Evolutionary conservation across 2,329 filamentous ascomycete genomes (phyloP).

Genomic region (Trichoderma atroviride): DNA sequence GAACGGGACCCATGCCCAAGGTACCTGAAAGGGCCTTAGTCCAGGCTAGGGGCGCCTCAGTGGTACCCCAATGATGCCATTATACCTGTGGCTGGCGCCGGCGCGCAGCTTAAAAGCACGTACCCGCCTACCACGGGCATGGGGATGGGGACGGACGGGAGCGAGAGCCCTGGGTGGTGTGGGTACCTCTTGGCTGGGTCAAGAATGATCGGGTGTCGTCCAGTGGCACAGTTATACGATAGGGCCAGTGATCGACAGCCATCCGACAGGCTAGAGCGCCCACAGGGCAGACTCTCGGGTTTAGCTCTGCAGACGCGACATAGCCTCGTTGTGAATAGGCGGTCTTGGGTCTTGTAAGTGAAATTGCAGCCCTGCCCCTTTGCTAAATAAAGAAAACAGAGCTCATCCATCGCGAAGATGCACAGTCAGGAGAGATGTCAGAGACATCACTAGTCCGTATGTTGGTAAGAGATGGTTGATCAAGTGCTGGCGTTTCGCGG

Average conservation of each 20-base stretch:
- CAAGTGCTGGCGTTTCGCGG: not conserved
- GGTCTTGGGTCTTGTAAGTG: not conserved
- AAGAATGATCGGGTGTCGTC: not conserved
- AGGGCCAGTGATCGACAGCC: constrained; percentile 26
- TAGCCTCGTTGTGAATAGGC: constrained; percentile 26
- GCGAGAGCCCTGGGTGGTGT: not conserved
- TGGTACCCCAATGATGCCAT: not conserved
- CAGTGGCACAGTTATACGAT: constrained; percentile 17
- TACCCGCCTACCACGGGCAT: not conserved
- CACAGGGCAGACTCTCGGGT: constrained; percentile 20
- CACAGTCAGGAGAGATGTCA: not conserved
- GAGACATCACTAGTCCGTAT: no score
- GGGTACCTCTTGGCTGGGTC: constrained; percentile 1
- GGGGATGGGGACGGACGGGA: constrained; percentile 6
- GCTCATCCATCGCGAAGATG: not conserved
- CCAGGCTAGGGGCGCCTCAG: not conserved
- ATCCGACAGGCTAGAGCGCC: constrained; percentile 17
- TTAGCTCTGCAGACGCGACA: constrained; percentile 10
- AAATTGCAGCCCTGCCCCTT: not conserved
- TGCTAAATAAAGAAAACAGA: not conserved
- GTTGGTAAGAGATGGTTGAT: not conserved
- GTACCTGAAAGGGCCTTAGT: not conserved
- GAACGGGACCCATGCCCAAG: not conserved
- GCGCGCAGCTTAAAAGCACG: constrained; percentile 1
- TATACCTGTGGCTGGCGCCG: constrained; percentile 15